Evolutionary conservation across 75 land plant species (phyloP).

Genomic region (Pinus tabuliformis): DNA sequence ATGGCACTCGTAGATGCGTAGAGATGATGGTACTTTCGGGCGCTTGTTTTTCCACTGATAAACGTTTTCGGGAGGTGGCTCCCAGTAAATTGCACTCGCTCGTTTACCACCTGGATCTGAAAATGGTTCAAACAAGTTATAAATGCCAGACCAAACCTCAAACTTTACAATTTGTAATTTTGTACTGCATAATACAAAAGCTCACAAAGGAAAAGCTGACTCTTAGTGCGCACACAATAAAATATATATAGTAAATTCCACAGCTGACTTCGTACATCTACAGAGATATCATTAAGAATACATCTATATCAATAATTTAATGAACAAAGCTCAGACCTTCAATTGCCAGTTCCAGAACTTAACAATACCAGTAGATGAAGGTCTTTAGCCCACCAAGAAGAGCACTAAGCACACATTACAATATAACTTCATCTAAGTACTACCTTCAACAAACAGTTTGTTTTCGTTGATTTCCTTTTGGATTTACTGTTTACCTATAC

Average conservation of each 20-base stretch:
- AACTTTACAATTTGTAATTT: too few species aligned
- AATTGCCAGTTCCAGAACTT: neutral
- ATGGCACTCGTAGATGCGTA: slow-evolving; percentile 97
- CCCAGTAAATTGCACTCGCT: slow-evolving; percentile 88
- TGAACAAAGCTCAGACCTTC: neutral
- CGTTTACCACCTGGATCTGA: slow-evolving; percentile 72
- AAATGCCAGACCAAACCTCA: neutral
- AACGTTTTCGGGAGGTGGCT: slow-evolving; percentile 69
- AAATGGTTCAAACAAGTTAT: neutral
- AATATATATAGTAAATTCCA: neutral
- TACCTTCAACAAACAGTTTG: neutral
- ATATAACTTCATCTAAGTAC: neutral
- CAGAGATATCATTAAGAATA: neutral
- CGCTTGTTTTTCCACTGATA: slow-evolving; percentile 65
- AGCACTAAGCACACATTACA: neutral
- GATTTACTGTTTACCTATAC: too few species aligned
- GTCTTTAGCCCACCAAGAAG: neutral
- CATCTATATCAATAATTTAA: neutral
- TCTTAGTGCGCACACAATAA: neutral
- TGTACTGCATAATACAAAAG: neutral
- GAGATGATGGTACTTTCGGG: slow-evolving; percentile 64
- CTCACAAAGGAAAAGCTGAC: neutral
- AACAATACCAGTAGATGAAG: neutral
- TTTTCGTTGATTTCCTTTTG: too few species aligned
- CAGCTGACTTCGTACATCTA: neutral